Percentiles rank a stretch among this genome's conserved stretches.
Evolutionary conservation across 1,139 yeast species (phyloP).

Genomic region (Magnusiomyces fungicola): DNA sequence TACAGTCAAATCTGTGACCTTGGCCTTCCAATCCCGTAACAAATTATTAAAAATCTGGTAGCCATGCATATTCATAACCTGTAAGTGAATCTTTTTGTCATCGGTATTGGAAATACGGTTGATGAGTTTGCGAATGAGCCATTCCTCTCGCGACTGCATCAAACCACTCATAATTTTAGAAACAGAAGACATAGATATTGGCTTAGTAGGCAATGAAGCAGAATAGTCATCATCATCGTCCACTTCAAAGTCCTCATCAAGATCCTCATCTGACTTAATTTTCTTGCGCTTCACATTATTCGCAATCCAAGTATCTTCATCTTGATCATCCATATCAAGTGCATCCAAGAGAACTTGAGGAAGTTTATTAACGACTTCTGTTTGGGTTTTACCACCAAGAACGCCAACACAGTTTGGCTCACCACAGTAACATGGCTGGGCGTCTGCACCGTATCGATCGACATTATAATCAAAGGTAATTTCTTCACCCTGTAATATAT

Average conservation of each 20-base stretch:
- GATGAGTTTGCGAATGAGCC: slow-evolving; percentile 58
- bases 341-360: slow-evolving; percentile 86
- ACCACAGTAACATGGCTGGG: slow-evolving; percentile 93
- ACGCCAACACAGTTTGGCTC: slow-evolving; percentile 87
- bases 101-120: slow-evolving; percentile 55
- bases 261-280: slow-evolving; percentile 29
- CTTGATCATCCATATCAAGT: slow-evolving; percentile 62
- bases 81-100: slow-evolving; percentile 48
- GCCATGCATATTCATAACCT: slow-evolving; percentile 76
- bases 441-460: slow-evolving; percentile 90
- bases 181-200: slow-evolving; percentile 47
- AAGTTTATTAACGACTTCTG: slow-evolving; percentile 75
- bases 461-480: slow-evolving; percentile 94
- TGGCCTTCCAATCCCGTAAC: slow-evolving; percentile 35
- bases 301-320: slow-evolving; percentile 34
- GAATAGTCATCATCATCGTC: slow-evolving; percentile 46
- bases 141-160: slow-evolving; percentile 66
- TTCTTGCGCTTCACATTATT: slow-evolving; percentile 50
- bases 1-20: slow-evolving; percentile 34
- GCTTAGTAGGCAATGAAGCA: slow-evolving; percentile 49
- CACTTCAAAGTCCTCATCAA: slow-evolving; percentile 41
- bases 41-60: slow-evolving; percentile 68
- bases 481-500: slow-evolving; percentile 74
- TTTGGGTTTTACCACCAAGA: slow-evolving; percentile 94
- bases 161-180: slow-evolving; percentile 76